A percentile compares a stretch with the other conserved stretches of the same genome.
Conservation (phyloP, 805 yeast species). For the Lipomyces spencermartinsiae region DNA sequence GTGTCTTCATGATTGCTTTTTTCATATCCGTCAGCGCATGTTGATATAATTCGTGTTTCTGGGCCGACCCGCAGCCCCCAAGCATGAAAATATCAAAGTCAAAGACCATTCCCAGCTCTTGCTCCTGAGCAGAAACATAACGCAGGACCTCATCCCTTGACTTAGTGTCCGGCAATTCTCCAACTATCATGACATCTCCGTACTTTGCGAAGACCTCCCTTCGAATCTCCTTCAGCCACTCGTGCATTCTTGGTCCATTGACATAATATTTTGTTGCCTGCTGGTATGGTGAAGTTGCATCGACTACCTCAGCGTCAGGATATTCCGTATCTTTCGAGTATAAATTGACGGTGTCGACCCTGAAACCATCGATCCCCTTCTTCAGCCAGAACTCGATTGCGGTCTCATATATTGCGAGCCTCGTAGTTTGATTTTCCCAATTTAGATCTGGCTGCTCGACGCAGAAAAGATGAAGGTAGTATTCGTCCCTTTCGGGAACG, state of each 20-base stretch:
- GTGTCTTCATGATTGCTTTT: too few species aligned
- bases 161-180: slow-evolving; percentile 57
- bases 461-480: too few species aligned
- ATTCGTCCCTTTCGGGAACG: slow-evolving; percentile 55
- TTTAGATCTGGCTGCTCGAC: too few species aligned
- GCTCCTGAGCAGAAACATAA: slow-evolving; percentile 33
- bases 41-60: slow-evolving; percentile 4
- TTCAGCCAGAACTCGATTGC: too few species aligned
- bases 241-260: slow-evolving; percentile 64
- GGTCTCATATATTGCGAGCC: too few species aligned
- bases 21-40: neutral
- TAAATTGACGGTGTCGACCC: too few species aligned
- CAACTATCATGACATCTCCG: slow-evolving; percentile 60
- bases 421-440: slow-evolving; percentile 34
- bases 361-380: too few species aligned
- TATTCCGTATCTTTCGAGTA: too few species aligned
- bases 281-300: too few species aligned
- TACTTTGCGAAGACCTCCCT: slow-evolving; percentile 51
- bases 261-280: too few species aligned
- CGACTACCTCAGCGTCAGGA: too few species aligned
- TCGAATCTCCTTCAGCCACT: slow-evolving; percentile 51
- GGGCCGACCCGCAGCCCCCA: slow-evolving; percentile 2
- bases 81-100: slow-evolving; percentile 45
- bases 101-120: slow-evolving; percentile 51
- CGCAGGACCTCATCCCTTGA: slow-evolving; percentile 41